These are phyloP conservation scores for Colletotrichum sp. DNA, from an alignment of 2,329 filamentous ascomycete genomes.

Conservation along the genomic window DNA sequence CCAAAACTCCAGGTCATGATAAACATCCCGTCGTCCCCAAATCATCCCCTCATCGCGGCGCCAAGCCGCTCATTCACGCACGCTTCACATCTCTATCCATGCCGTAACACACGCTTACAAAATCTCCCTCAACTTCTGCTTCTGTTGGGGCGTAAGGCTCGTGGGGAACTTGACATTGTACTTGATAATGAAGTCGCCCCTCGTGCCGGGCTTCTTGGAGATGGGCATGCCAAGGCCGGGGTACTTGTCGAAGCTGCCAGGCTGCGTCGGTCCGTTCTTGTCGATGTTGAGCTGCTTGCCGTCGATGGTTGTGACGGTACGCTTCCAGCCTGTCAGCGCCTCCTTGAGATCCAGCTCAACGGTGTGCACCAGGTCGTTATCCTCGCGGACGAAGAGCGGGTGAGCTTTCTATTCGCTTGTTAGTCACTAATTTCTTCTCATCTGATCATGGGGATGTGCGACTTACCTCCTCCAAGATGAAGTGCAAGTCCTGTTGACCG, in stretches of 20 bases:
- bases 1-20: constrained; percentile 16
- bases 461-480: constrained; percentile 90
- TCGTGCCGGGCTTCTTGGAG: constrained; percentile 83
- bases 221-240: constrained; percentile 93
- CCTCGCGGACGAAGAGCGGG: constrained; percentile 81
- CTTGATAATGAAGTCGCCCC: constrained; percentile 87
- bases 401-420: constrained; percentile 77
- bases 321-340: constrained; percentile 90
- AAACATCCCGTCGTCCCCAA: neutral
- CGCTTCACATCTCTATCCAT: neutral
- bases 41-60: neutral
- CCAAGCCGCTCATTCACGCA: neutral
- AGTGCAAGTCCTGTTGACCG: constrained; percentile 92
- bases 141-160: constrained; percentile 77
- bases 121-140: constrained; percentile 80
- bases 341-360: constrained; percentile 90
- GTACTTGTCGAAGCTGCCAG: constrained; percentile 80
- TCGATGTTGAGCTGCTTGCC: constrained; percentile 82
- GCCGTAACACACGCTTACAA: constrained; percentile 50
- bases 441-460: too few species aligned
- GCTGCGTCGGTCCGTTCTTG: constrained; percentile 83
- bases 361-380: constrained; percentile 82
- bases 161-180: constrained; percentile 95
- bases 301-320: constrained; percentile 93
- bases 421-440: constrained; percentile 34